Conservation (phyloP, 2,329 filamentous ascomycete species). For the Cladobotryum protrusum region DNA sequence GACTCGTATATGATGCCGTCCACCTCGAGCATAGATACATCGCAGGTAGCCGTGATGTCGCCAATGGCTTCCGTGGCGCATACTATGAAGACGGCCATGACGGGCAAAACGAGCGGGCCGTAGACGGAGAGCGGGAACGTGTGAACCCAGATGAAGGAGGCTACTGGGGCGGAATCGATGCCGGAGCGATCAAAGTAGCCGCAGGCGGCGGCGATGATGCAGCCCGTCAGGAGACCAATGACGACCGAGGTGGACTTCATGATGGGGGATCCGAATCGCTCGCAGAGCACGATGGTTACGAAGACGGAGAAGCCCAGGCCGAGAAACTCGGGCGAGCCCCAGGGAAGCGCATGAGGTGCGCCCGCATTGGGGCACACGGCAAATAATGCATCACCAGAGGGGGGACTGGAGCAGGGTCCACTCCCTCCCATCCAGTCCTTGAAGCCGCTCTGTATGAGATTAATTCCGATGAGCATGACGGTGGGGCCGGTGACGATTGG, state of each 20-base stretch:
- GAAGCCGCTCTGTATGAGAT: slow-evolving; percentile 65
- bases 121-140: slow-evolving; percentile 70
- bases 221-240: slow-evolving; percentile 66
- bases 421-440: slow-evolving; percentile 72
- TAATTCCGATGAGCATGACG: slow-evolving; percentile 64
- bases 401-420: slow-evolving; percentile 47
- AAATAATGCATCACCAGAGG: slow-evolving; percentile 37
- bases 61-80: slow-evolving; percentile 75
- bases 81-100: slow-evolving; percentile 65
- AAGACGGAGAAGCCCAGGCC: slow-evolving; percentile 77
- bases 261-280: slow-evolving; percentile 74
- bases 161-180: slow-evolving; percentile 65
- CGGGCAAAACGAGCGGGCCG: slow-evolving; percentile 64
- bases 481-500: slow-evolving; percentile 73
- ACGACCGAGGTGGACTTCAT: slow-evolving; percentile 79
- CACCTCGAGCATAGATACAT: slow-evolving; percentile 70
- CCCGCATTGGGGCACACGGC: slow-evolving; percentile 58
- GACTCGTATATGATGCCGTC: slow-evolving; percentile 66
- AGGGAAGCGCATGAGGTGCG: slow-evolving; percentile 66
- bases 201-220: slow-evolving; percentile 69
- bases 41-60: slow-evolving; percentile 74
- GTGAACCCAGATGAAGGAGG: slow-evolving; percentile 72
- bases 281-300: slow-evolving; percentile 70
- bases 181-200: slow-evolving; percentile 72
- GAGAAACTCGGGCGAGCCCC: slow-evolving; percentile 74